Evolutionary conservation across 805 yeast species (phyloP), one percentile per base, ranked within the genome.

Genomic region (Ogataea degrootiae): DNA sequence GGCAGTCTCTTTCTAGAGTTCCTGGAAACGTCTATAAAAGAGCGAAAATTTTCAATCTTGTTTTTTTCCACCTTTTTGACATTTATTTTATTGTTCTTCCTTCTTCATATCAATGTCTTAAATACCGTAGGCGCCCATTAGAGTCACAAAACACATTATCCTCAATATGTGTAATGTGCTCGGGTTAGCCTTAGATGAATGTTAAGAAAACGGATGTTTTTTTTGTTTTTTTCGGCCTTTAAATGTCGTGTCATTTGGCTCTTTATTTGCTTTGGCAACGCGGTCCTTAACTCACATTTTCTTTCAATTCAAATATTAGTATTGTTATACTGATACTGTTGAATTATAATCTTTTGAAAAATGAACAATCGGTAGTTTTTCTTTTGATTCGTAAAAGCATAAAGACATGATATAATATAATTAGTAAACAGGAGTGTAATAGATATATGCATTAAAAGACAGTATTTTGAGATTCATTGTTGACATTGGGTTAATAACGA

Each of bases 151-250:
- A 66, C 73, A 69, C 71, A 68, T 74, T 63, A 47, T 53, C 69
- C 60, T 70, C 77, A 60, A 71, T 80, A 70, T 72, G 69, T 70
- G 71, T 61, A 67, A 79, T 54, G 96, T 87, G 96, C 96, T 87
- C 91, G 94, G 94, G 94, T 86, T 71, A 72, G 87, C 86, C 94
- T 85, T 77, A 87, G 91, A 87, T 69, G 48, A 70, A 80, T 59
- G 54, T 46, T 47, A 39, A 49, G 47, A 46, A 41, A 49, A 50
- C 47, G 56, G 58, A 54, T 44, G 49, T 47, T 51, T 47, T 51
- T 50, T 52, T 43, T 51, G 77, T 74, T 75, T 67, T 65, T 64
- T 67, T 74, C 75, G 79, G 78, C 76, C 74, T 62, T 52, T 68
- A 69, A 46, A 70, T 73, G 83, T 73, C 84, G 83, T 71, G 77